phyloP scores from a whole-genome alignment of 768 basidiomycete species.

The Suillus subaureus region DNA sequence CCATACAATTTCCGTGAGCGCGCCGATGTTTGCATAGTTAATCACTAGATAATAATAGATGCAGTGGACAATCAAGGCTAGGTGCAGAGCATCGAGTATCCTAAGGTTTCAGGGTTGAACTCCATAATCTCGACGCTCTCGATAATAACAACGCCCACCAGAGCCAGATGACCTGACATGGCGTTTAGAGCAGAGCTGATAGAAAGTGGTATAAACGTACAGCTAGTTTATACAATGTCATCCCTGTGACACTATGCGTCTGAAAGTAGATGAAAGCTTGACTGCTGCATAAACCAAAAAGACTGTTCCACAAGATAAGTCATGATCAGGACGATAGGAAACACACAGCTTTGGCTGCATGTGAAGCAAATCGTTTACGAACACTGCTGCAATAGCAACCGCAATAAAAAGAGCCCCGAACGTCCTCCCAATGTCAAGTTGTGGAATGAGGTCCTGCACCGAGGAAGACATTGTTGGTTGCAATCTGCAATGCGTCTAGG shows the following conservation, averaged over 20 bases:
- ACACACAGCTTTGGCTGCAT: background rate
- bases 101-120: constrained; percentile 17
- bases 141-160: constrained; percentile 5
- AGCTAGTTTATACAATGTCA: background rate
- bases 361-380: background rate
- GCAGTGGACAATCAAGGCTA: constrained; percentile 36
- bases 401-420: constrained; percentile 4
- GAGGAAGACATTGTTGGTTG: constrained; percentile 1
- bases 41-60: constrained; percentile 40
- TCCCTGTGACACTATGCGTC: background rate
- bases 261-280: constrained; percentile 2
- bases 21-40: constrained; percentile 33
- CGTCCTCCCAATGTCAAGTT: background rate
- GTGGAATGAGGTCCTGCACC: background rate
- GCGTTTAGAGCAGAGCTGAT: background rate
- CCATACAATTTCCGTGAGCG: constrained; percentile 34
- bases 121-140: background rate
- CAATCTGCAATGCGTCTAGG: background rate
- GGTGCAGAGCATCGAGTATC: constrained; percentile 38
- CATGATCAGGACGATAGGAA: background rate
- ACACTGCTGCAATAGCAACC: background rate
- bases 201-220: background rate
- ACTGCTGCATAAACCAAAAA: background rate
- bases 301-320: background rate
- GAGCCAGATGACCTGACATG: constrained; percentile 10